These are phyloP conservation scores for Biscutella laevigata DNA, from an alignment of 441 rosid genomes.

Conservation along the genomic window DNA sequence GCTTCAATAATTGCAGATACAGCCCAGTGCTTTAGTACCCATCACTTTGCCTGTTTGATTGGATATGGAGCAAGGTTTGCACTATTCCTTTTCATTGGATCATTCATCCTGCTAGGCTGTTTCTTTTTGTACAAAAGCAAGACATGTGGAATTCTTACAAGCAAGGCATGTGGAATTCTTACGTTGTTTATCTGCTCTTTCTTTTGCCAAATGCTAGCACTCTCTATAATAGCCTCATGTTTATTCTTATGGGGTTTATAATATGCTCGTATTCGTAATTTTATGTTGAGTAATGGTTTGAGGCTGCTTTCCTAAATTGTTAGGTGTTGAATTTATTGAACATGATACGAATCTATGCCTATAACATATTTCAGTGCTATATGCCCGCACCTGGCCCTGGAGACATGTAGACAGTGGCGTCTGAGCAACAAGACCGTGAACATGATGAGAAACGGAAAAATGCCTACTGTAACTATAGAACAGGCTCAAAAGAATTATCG, in stretches of 20 bases:
- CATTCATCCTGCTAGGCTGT: neutral
- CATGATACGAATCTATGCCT: conserved; percentile 15
- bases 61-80: conserved; percentile 97
- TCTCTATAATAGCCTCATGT: conserved; percentile 4
- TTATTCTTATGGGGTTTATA: neutral
- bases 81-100: conserved; percentile 17
- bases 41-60: conserved; percentile 96
- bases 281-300: neutral
- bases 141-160: no score
- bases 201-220: neutral
- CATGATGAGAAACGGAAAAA: conserved; percentile 95
- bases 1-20: conserved; percentile 92
- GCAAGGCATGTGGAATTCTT: conserved; percentile 11
- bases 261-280: neutral
- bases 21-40: conserved; percentile 99
- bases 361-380: conserved; percentile 57
- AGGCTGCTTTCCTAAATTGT: conserved; percentile 1
- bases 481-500: conserved; percentile 93
- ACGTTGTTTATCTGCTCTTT: neutral
- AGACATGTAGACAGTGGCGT: conserved; percentile 99
- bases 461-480: conserved; percentile 97
- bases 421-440: conserved; percentile 90
- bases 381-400: conserved; percentile 92
- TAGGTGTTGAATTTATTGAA: neutral
- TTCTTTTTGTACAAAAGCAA: neutral